A percentile compares a stretch with the other conserved stretches of the same genome.
Conservation (phyloP, 441 rosid species). For the Erodium chrysanthum region DNA sequence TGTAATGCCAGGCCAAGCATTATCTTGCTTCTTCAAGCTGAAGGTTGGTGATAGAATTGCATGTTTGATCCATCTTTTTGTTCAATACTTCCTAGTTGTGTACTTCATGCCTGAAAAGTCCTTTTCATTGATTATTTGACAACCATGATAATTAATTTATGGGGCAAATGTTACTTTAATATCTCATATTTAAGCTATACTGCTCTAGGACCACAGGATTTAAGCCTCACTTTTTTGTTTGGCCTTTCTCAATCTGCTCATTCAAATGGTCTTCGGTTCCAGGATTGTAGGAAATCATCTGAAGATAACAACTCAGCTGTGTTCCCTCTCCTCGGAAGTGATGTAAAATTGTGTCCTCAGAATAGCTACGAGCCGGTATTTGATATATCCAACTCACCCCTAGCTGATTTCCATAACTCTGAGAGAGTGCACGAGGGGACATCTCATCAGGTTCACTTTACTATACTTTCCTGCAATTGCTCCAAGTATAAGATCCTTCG, state of each 20-base stretch:
- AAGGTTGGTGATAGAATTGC: slow-evolving; percentile 41
- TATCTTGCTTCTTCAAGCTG: slow-evolving; percentile 74
- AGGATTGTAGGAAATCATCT: slow-evolving; percentile 46
- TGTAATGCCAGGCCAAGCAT: slow-evolving; percentile 68
- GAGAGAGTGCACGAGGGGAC: slow-evolving; percentile 57
- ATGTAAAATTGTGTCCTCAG: slow-evolving; percentile 42
- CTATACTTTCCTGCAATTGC: slow-evolving; percentile 2
- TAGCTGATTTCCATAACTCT: slow-evolving; percentile 61
- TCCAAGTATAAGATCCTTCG: neutral
- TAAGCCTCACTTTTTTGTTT: neutral
- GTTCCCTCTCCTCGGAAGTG: slow-evolving; percentile 33
- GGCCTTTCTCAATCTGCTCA: neutral
- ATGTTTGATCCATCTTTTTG: neutral
- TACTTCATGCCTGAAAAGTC: too few relatives aligned
- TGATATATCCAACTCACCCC: slow-evolving; percentile 52
- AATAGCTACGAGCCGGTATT: slow-evolving; percentile 33
- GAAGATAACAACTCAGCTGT: slow-evolving; percentile 29
- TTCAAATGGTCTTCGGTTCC: slow-evolving; percentile 24
- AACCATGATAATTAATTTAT: too few relatives aligned
- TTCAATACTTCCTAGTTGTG: slow-evolving; percentile 6
- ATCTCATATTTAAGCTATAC: neutral
- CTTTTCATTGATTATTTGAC: neutral
- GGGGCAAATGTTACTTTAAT: neutral
- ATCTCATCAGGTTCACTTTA: slow-evolving; percentile 44
- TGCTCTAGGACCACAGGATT: neutral